phyloP scores from a whole-genome alignment of 495 filamentous ascomycete genomes.

The Penicillium angulare region DNA sequence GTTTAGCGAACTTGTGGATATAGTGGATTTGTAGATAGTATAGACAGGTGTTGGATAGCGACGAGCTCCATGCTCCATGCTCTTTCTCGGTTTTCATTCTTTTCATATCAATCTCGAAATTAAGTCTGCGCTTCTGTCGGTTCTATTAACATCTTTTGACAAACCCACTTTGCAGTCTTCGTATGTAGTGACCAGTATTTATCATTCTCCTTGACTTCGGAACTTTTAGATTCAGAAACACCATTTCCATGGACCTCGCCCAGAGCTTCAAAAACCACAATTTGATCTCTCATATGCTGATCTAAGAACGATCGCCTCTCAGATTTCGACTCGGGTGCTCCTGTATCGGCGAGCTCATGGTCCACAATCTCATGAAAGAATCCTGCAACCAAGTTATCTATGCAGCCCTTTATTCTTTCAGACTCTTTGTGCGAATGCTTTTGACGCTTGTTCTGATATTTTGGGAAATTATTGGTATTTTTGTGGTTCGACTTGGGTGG shows the following conservation, averaged over 20 bases:
- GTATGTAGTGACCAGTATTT: conserved; percentile 65
- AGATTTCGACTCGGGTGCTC: not conserved
- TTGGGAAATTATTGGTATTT: conserved; percentile 8
- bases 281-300: conserved; percentile 72
- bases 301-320: conserved; percentile 52
- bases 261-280: conserved; percentile 79
- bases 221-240: conserved; percentile 21
- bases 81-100: no score
- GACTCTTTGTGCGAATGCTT: not conserved
- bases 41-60: no score
- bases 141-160: conserved; percentile 34
- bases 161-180: conserved; percentile 74
- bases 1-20: no score
- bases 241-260: conserved; percentile 24
- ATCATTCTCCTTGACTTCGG: conserved; percentile 31
- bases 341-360: not conserved
- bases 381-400: conserved; percentile 48
- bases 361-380: conserved; percentile 57
- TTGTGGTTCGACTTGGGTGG: conserved; percentile 5
- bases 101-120: not conserved
- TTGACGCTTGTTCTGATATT: not conserved
- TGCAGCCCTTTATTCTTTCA: not conserved
- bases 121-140: not conserved
- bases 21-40: no score
- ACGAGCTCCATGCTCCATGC: no score